phyloP scores from a whole-genome alignment of 352 stramenopile species.

The Elongisporangium senticosum region DNA sequence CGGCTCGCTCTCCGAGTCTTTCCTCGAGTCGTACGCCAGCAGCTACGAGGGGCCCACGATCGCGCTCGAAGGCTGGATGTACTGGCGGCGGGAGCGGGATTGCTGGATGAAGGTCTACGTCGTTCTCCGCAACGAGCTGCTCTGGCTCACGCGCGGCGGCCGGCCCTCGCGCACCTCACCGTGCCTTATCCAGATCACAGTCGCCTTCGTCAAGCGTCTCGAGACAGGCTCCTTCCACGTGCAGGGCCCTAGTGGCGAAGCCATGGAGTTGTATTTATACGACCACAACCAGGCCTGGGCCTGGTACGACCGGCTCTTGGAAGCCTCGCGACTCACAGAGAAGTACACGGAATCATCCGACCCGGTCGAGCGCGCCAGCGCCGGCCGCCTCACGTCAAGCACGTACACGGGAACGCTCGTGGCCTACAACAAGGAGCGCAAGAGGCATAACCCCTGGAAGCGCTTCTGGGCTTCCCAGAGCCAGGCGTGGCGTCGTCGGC shows the following conservation, averaged over 20 bases:
- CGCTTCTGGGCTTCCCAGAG: slow-evolving; percentile 30
- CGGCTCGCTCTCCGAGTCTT: slow-evolving; percentile 50
- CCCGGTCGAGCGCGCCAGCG: neutral
- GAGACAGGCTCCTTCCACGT: slow-evolving; percentile 43
- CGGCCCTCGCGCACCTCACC: slow-evolving; percentile 23
- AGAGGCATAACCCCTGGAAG: slow-evolving; percentile 30
- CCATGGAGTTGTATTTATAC: slow-evolving; percentile 75
- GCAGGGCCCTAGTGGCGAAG: slow-evolving; percentile 46
- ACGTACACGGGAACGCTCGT: slow-evolving; percentile 62
- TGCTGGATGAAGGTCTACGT: slow-evolving; percentile 79
- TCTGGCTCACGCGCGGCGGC: slow-evolving; percentile 59
- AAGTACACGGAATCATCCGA: neutral
- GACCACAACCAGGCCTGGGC: slow-evolving; percentile 38
- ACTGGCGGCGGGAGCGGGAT: slow-evolving; percentile 56
- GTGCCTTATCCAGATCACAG: slow-evolving; percentile 56
- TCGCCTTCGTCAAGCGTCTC: slow-evolving; percentile 41
- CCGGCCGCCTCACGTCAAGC: slow-evolving; percentile 15
- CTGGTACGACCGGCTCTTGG: slow-evolving; percentile 64
- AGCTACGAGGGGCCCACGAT: slow-evolving; percentile 9
- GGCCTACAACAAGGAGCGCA: slow-evolving; percentile 60
- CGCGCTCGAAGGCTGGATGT: slow-evolving; percentile 62
- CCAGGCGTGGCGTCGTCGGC: slow-evolving; percentile 35
- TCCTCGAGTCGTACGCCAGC: slow-evolving; percentile 33
- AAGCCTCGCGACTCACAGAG: slow-evolving; percentile 38
- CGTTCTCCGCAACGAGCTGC: slow-evolving; percentile 56